phyloP scores from a whole-genome alignment of 257 asterid species.

The Ajuga chamaepitys region DNA sequence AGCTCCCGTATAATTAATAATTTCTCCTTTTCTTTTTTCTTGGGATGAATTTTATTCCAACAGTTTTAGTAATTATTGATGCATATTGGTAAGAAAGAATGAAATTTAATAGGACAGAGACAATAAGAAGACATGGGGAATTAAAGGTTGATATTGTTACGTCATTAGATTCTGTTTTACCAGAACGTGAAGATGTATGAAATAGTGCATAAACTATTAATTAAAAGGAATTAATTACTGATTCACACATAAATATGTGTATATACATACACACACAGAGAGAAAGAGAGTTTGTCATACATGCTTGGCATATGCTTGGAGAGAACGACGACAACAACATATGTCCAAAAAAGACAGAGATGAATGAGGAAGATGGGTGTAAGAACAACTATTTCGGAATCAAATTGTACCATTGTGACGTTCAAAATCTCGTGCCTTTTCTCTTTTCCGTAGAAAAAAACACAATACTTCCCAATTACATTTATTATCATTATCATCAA shows the following conservation, averaged over 20 bases:
- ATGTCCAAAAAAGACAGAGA: conserved; percentile 30
- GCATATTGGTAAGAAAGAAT: conserved; percentile 1
- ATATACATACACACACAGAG: neutral
- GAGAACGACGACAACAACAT: conserved; percentile 34
- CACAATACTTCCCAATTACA: too few species aligned
- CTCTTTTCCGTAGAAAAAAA: neutral
- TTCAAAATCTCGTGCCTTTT: conserved; percentile 8
- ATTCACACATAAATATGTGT: neutral
- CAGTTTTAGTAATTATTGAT: conserved; percentile 6
- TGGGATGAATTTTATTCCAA: neutral
- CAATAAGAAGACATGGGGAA: conserved; percentile 26
- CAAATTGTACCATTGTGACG: conserved; percentile 16
- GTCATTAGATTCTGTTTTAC: conserved; percentile 24
- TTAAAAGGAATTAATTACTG: neutral
- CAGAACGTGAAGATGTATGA: conserved; percentile 11
- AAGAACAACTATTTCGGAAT: conserved; percentile 27
- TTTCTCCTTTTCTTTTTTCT: too few species aligned
- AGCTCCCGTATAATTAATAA: too few species aligned
- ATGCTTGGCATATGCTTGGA: conserved; percentile 30
- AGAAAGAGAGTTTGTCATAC: conserved; percentile 34
- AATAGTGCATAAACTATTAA: conserved; percentile 8
- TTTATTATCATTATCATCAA: neutral
- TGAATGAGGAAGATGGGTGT: conserved; percentile 20
- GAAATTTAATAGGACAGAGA: conserved; percentile 20
- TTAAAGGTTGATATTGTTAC: conserved; percentile 7